Evolutionary conservation across 345 rosid species (phyloP).

Genomic region (Anacardium occidentale): DNA sequence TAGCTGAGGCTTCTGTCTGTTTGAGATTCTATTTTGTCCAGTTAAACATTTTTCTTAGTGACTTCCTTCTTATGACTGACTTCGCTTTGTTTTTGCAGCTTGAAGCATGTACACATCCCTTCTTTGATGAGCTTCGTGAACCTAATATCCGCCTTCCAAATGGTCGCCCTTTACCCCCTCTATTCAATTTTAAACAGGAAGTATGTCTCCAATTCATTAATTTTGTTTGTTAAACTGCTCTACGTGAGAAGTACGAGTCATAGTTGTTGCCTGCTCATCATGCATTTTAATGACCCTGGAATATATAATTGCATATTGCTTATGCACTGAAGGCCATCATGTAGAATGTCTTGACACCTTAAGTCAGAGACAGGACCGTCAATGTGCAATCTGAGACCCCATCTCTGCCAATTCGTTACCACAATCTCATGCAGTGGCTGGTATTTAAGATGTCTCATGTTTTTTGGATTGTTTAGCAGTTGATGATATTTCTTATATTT

Average conservation of each 20-base stretch:
- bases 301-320: neutral
- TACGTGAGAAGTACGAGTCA: neutral
- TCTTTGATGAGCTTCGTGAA: conserved; percentile 81
- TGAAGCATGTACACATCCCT: conserved; percentile 82
- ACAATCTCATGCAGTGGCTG: neutral
- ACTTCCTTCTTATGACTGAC: conserved; percentile 1
- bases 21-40: neutral
- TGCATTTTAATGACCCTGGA: neutral
- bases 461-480: neutral
- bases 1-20: neutral
- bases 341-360: neutral
- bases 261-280: neutral
- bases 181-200: conserved; percentile 75
- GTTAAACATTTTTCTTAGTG: neutral
- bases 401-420: neutral
- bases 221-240: neutral
- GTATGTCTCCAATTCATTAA: conserved; percentile 28
- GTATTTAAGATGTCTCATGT: neutral
- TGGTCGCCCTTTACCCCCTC: conserved; percentile 61
- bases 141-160: conserved; percentile 74
- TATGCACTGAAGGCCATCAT: neutral
- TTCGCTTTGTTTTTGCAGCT: conserved; percentile 41
- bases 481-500: neutral
- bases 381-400: neutral
- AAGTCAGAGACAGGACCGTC: neutral